Percentiles rank a stretch among this genome's conserved stretches.
These are phyloP conservation scores for Avena insularis DNA, from an alignment of 176 grass and related monocot species.

Conservation along the genomic window DNA sequence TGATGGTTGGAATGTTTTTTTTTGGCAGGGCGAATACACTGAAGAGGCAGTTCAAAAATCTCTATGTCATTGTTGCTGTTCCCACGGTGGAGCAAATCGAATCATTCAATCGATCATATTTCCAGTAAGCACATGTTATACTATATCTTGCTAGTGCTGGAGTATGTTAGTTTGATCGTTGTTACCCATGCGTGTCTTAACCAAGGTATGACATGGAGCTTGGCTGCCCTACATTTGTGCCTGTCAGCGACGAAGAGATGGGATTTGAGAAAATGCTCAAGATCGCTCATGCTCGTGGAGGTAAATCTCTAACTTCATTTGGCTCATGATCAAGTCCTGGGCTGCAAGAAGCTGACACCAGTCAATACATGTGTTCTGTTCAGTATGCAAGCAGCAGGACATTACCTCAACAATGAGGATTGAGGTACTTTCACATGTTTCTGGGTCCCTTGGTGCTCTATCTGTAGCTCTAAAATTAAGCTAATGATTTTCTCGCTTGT, in stretches of 20 bases:
- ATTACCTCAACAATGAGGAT: conserved; percentile 60
- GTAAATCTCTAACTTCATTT: conserved; percentile 43
- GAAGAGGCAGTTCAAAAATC: conserved; percentile 77
- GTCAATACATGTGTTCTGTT: background rate
- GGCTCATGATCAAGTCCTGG: conserved; percentile 20
- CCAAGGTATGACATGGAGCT: conserved; percentile 70
- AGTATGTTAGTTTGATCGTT: conserved; percentile 22
- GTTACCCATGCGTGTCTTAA: conserved; percentile 4
- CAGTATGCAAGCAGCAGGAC: conserved; percentile 85
- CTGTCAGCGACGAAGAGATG: conserved; percentile 73
- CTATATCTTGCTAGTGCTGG: background rate
- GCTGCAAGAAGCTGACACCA: conserved; percentile 19
- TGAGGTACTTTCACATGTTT: conserved; percentile 59
- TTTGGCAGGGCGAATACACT: conserved; percentile 60
- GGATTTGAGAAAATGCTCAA: conserved; percentile 91
- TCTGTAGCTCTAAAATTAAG: background rate
- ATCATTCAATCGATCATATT: conserved; percentile 75
- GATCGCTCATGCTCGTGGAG: conserved; percentile 86
- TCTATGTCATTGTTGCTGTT: conserved; percentile 72
- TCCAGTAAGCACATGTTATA: conserved; percentile 52
- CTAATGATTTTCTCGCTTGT: conserved; percentile 17
- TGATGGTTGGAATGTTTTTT: background rate
- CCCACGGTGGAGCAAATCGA: conserved; percentile 73
- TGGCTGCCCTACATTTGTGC: conserved; percentile 78
- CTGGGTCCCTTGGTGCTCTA: background rate